Percentiles rank a stretch among this genome's conserved stretches.
Conservation (phyloP, 345 rosid species). For the Raphanus raphanistrum region DNA sequence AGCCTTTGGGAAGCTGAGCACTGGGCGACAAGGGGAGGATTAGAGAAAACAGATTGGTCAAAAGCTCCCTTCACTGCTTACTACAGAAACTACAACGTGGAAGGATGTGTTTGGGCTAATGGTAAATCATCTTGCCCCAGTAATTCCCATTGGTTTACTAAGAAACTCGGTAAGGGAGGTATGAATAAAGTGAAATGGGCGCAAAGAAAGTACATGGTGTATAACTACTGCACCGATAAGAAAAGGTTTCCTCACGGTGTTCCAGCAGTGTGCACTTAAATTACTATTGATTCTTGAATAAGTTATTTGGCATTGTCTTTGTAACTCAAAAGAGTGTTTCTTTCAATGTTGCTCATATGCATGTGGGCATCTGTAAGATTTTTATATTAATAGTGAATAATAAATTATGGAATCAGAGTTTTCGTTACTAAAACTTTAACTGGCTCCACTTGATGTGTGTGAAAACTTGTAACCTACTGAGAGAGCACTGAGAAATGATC, state of each 20-base stretch:
- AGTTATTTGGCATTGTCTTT: conserved; percentile 12
- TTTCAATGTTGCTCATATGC: conserved; percentile 3
- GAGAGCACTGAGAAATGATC: background rate
- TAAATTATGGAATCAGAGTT: background rate
- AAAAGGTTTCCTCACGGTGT: conserved; percentile 40
- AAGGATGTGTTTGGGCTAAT: conserved; percentile 39
- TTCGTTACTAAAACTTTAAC: background rate
- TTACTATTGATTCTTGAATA: conserved; percentile 16
- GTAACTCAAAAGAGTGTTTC: conserved; percentile 13
- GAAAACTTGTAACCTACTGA: background rate
- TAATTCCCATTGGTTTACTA: conserved; percentile 30
- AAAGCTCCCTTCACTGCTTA: conserved; percentile 67
- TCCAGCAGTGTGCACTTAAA: conserved; percentile 37
- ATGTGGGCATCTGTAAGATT: conserved; percentile 2
- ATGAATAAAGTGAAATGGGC: conserved; percentile 22
- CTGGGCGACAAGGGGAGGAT: conserved; percentile 67
- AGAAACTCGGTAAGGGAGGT: conserved; percentile 20
- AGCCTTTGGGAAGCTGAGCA: conserved; percentile 66
- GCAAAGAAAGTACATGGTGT: conserved; percentile 40
- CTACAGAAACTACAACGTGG: conserved; percentile 56
- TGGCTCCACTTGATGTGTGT: background rate
- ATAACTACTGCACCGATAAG: conserved; percentile 39
- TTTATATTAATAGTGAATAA: background rate
- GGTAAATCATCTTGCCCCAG: conserved; percentile 39
- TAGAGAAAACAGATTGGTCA: conserved; percentile 66